phyloP scores from a whole-genome alignment of 169 alveolate species.

The Plasmodium reichenowi region DNA sequence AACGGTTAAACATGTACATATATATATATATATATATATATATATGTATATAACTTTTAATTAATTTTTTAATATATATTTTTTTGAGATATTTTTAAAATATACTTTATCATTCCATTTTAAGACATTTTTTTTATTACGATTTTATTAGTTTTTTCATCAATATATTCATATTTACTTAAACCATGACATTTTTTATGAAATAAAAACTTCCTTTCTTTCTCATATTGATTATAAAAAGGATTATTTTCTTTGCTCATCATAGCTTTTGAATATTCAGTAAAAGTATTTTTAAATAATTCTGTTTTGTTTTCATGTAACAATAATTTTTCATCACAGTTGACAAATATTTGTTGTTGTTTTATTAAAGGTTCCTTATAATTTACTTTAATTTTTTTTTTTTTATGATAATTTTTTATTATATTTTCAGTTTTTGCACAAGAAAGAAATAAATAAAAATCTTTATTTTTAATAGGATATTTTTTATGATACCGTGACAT shows the following conservation, averaged over 20 bases:
- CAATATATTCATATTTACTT: constrained; percentile 48
- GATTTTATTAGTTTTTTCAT: constrained; percentile 41
- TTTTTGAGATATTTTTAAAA: no score
- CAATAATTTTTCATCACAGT: constrained; percentile 23
- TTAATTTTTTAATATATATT: background rate
- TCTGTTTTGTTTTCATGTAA: constrained; percentile 10
- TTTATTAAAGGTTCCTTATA: constrained; percentile 50
- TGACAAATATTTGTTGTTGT: constrained; percentile 51
- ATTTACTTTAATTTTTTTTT: constrained; percentile 12
- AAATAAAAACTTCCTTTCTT: constrained; percentile 12
- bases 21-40: background rate
- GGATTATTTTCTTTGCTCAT: background rate
- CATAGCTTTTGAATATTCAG: background rate
- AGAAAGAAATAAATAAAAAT: constrained; percentile 36
- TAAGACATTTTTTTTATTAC: constrained; percentile 11
- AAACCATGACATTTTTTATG: constrained; percentile 55
- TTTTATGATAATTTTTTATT: constrained; percentile 22
- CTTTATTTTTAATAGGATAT: constrained; percentile 7
- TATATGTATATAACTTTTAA: background rate
- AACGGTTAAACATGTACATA: background rate
- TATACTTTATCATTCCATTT: background rate
- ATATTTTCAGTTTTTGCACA: constrained; percentile 36
- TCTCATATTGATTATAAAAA: background rate
- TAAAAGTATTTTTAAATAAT: background rate
- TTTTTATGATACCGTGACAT: background rate